Percentiles rank a stretch among this genome's conserved stretches.
Evolutionary conservation across 2,329 filamentous ascomycete species (phyloP).

Genomic region (Cadophora sp.): DNA sequence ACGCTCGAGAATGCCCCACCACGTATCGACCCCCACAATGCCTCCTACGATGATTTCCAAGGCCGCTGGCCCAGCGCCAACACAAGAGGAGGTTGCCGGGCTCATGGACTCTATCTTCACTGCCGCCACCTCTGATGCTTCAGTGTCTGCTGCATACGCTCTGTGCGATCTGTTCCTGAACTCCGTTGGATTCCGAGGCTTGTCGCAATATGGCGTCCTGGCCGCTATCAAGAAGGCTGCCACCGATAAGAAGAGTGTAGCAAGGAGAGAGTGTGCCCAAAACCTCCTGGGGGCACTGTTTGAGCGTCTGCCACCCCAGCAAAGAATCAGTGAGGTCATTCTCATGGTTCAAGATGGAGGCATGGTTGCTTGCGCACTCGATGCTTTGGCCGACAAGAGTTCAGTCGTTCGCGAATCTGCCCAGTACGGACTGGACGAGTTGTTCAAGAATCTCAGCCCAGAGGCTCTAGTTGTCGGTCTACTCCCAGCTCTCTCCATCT

Average conservation of each 20-base stretch:
- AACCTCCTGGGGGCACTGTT: slow-evolving; percentile 93
- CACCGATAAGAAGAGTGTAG: slow-evolving; percentile 89
- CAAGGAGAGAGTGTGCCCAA: slow-evolving; percentile 88
- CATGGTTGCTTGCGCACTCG: slow-evolving; percentile 75
- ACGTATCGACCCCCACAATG: slow-evolving; percentile 49
- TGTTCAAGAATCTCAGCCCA: slow-evolving; percentile 79
- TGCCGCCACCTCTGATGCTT: slow-evolving; percentile 60
- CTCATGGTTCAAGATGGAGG: slow-evolving; percentile 83
- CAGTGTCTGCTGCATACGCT: slow-evolving; percentile 68
- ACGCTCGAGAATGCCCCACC: slow-evolving; percentile 55
- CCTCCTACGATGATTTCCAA: slow-evolving; percentile 56
- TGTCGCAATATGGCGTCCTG: slow-evolving; percentile 67
- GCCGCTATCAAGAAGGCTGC: slow-evolving; percentile 78
- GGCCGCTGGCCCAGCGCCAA: slow-evolving; percentile 54
- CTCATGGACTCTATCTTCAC: slow-evolving; percentile 71
- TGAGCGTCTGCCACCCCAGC: slow-evolving; percentile 81
- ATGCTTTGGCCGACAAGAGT: slow-evolving; percentile 89
- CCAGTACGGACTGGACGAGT: slow-evolving; percentile 89
- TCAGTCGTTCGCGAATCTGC: slow-evolving; percentile 88
- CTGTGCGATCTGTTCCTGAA: slow-evolving; percentile 69
- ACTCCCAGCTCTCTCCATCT: slow-evolving; percentile 75
- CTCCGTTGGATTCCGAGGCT: slow-evolving; percentile 68
- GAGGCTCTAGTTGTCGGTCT: slow-evolving; percentile 86
- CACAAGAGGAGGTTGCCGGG: slow-evolving; percentile 69
- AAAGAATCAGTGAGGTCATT: slow-evolving; percentile 79